Base-by-base conservation (phyloP, 1,284 basidiomycete species). In the Ustilago esculenta region DNA sequence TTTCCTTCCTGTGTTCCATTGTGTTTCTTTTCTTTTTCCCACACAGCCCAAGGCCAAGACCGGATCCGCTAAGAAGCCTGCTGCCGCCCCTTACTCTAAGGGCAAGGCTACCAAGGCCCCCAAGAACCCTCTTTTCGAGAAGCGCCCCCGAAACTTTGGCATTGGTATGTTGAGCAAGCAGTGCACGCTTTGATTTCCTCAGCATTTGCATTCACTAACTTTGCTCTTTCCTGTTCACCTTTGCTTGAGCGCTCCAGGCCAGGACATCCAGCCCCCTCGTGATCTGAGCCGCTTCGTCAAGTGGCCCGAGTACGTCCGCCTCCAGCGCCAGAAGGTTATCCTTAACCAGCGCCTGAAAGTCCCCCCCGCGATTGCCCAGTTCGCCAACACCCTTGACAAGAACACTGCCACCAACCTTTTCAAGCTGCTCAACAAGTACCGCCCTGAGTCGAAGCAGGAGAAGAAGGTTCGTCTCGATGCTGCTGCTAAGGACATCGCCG, bases 221-320 rank as follows among this genome's bases (percentile, higher is more conserved):
- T n/a, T n/a, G n/a, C n/a, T n/a, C 27, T 6, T 29, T 12, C 12
- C 27, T 12, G 27, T 12, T 12, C 27, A 29, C 12, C 7, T 29
- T 29, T 29, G 7, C 27, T 29, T 29, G 6, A 29, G 7, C 6
- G 6, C 27, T 29, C 27, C 69, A 95, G 94, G 94, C 82, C 92
- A 95, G 86, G 92, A 96, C 85, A 88, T 98, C 81, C 92, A 90
- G 81, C 94, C 90, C 81, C 87, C 88, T 84, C 88, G 88, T 63
- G 95, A 98, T 85, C 85, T 98, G 74, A 96, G 92, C 71, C 92
- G 94, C 84, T 98, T 98, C 86, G 92, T 98, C 85, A 98, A 97
- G 86, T 98, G 95, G 95, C 95, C 95, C 76, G 93, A 95, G 86
- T 98, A 98, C 83, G 90, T 98, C 77, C 92, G 93, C 83, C 90